Conservation (phyloP, 1,284 basidiomycete species). For the Meira nashicola region DNA sequence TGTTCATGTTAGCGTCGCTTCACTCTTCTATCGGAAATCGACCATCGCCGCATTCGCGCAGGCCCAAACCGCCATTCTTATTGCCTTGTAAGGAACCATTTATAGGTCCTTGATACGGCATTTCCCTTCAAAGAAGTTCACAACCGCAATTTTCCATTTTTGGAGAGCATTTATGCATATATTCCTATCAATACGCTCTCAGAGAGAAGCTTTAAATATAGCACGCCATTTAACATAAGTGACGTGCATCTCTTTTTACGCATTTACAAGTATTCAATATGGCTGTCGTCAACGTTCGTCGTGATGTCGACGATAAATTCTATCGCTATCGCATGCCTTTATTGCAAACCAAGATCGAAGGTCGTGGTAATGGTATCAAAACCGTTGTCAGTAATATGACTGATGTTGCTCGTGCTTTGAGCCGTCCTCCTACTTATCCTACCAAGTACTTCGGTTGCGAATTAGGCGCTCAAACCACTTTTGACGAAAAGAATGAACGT, state of each 20-base stretch:
- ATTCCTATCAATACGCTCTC: no score
- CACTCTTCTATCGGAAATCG: neutral
- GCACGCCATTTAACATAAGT: no score
- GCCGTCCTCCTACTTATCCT: conserved; percentile 85
- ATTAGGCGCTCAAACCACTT: conserved; percentile 92
- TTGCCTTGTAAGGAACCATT: neutral
- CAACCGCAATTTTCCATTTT: neutral
- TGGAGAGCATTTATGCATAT: no score
- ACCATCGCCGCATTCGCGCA: conserved; percentile 1
- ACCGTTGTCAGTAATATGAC: conserved; percentile 81
- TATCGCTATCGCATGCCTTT: conserved; percentile 72
- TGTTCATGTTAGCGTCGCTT: conserved; percentile 6
- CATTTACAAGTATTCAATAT: conserved; percentile 24
- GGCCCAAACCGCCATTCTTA: neutral
- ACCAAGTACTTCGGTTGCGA: conserved; percentile 99
- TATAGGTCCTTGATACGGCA: neutral
- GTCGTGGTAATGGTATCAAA: conserved; percentile 99
- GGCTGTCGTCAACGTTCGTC: conserved; percentile 90
- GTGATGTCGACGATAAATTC: conserved; percentile 81
- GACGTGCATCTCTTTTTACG: neutral
- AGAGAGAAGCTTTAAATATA: no score
- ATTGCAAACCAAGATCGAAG: conserved; percentile 92
- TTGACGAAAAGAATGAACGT: conserved; percentile 92
- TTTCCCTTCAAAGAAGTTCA: neutral
- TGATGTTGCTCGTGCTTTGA: conserved; percentile 91